A percentile compares a stretch with the other conserved stretches of the same genome.
These are phyloP conservation scores for Pseudogymnoascus destructans DNA, from an alignment of 2,329 filamentous ascomycete species.

Conservation along the genomic window DNA sequence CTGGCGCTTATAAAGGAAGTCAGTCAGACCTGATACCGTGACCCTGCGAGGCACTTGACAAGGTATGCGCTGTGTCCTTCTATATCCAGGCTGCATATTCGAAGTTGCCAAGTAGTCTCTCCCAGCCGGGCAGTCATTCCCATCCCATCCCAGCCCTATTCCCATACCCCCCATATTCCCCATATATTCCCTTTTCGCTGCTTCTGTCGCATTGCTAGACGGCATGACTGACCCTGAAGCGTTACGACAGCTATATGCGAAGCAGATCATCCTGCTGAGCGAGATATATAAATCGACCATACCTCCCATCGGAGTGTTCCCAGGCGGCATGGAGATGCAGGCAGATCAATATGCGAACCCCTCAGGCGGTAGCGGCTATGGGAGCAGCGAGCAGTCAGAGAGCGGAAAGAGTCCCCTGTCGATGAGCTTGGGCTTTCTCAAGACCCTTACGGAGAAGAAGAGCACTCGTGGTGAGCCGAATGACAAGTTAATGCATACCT, in stretches of 20 bases:
- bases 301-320: constrained; percentile 1
- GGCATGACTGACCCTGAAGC: constrained; percentile 5
- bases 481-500: neutral
- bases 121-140: neutral
- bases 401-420: constrained; percentile 24
- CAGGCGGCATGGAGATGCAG: constrained; percentile 12
- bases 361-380: constrained; percentile 22
- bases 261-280: constrained; percentile 3
- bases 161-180: neutral
- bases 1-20: constrained; percentile 3
- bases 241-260: constrained; percentile 2
- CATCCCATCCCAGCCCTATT: constrained; percentile 1
- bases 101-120: neutral
- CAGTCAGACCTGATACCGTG: neutral
- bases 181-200: neutral
- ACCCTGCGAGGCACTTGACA: constrained; percentile 3
- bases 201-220: constrained; percentile 1
- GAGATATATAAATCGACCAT: constrained; percentile 3
- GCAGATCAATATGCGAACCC: constrained; percentile 21
- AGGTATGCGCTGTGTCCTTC: neutral
- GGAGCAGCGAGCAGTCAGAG: constrained; percentile 23
- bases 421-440: constrained; percentile 50
- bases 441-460: constrained; percentile 58
- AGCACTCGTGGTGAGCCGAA: constrained; percentile 54
- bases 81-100: constrained; percentile 3